phyloP scores from a whole-genome alignment of 257 asterid genomes.

The Solanum clarkiae region DNA sequence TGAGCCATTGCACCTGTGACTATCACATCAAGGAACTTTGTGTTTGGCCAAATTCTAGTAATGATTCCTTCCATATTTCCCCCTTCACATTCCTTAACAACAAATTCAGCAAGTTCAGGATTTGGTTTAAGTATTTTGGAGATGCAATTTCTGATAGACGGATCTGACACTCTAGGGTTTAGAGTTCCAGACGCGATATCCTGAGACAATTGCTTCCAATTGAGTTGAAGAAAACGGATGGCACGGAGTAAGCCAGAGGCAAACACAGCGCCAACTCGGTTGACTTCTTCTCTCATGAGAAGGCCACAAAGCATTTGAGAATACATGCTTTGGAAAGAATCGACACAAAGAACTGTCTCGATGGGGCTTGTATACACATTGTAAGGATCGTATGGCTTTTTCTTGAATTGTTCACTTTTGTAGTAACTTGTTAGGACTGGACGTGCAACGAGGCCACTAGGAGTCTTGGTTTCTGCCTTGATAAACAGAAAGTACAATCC shows the following conservation, averaged over 20 bases:
- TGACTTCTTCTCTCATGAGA: conserved; percentile 52
- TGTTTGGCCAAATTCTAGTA: conserved; percentile 70
- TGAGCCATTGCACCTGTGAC: conserved; percentile 94
- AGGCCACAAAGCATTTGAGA: conserved; percentile 83
- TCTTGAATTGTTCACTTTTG: conserved; percentile 69
- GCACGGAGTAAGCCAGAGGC: conserved; percentile 80
- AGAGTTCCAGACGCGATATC: conserved; percentile 49
- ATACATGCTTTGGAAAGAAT: conserved; percentile 74
- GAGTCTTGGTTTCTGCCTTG: conserved; percentile 63
- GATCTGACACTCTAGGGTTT: conserved; percentile 37
- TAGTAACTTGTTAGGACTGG: conserved; percentile 83
- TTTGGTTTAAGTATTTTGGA: conserved; percentile 29
- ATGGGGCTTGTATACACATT: conserved; percentile 71
- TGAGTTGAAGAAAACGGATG: conserved; percentile 51
- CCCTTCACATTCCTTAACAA: conserved; percentile 38
- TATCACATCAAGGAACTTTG: conserved; percentile 63
- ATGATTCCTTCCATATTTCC: conserved; percentile 68
- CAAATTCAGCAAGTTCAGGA: conserved; percentile 30
- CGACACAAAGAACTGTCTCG: conserved; percentile 62
- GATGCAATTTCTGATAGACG: conserved; percentile 20
- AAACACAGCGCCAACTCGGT: conserved; percentile 76
- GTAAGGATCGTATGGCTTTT: conserved; percentile 51
- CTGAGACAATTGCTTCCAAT: conserved; percentile 46
- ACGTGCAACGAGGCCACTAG: conserved; percentile 65
- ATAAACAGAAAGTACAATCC: conserved; percentile 59